Conservation (phyloP, 1,284 basidiomycete species). For the Cystobasidiaceae sp. region DNA sequence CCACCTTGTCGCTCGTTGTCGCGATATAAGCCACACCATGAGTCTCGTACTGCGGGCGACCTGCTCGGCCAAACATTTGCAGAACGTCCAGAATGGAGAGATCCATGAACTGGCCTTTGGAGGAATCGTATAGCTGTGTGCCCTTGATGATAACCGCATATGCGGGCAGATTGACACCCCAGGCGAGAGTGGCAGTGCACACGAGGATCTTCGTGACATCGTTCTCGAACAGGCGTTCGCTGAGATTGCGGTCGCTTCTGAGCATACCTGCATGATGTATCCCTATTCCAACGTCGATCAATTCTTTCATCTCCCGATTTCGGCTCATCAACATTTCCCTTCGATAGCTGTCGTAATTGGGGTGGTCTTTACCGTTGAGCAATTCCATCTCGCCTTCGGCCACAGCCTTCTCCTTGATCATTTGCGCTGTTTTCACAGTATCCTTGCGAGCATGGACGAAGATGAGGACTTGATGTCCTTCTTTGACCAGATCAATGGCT, state of each 20-base stretch:
- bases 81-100: slow-evolving; percentile 92
- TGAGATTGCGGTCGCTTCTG: slow-evolving; percentile 86
- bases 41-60: slow-evolving; percentile 84
- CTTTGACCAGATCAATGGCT: slow-evolving; percentile 62
- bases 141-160: slow-evolving; percentile 98
- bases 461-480: slow-evolving; percentile 98
- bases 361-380: slow-evolving; percentile 74
- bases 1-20: slow-evolving; percentile 85
- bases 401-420: slow-evolving; percentile 74
- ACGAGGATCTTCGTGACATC: slow-evolving; percentile 91
- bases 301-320: slow-evolving; percentile 95
- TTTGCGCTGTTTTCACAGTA: slow-evolving; percentile 86
- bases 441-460: slow-evolving; percentile 99
- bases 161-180: slow-evolving; percentile 98
- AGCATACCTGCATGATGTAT: slow-evolving; percentile 99
- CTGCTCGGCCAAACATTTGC: slow-evolving; percentile 49
- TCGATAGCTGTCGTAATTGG: slow-evolving; percentile 67
- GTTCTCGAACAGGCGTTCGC: slow-evolving; percentile 90
- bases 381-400: slow-evolving; percentile 68
- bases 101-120: slow-evolving; percentile 83
- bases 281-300: slow-evolving; percentile 85
- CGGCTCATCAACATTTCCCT: slow-evolving; percentile 70
- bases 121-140: slow-evolving; percentile 90
- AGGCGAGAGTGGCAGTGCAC: slow-evolving; percentile 96
- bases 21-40: slow-evolving; percentile 97